Evolutionary conservation across 306 rosid species (phyloP).

Genomic region (Quercus engelmannii): DNA sequence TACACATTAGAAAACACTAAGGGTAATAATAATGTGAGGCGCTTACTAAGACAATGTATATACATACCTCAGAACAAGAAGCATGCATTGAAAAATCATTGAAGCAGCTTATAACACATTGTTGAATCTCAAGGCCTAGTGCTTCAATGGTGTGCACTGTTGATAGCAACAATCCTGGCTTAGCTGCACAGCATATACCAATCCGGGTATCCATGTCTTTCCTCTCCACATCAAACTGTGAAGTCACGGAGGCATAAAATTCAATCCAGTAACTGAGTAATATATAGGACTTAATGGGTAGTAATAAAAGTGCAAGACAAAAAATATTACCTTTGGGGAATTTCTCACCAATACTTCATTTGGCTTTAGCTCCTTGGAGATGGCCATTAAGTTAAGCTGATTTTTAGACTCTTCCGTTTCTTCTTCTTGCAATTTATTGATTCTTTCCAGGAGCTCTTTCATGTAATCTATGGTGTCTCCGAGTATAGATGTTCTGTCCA

Average conservation of each 20-base stretch:
- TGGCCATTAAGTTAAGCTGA: conserved; percentile 44
- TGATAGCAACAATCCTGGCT: conserved; percentile 76
- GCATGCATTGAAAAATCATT: conserved; percentile 92
- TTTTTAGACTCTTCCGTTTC: conserved; percentile 44
- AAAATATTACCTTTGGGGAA: conserved; percentile 75
- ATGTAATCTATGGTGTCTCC: conserved; percentile 97
- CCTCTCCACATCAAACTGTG: conserved; percentile 88
- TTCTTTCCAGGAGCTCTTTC: conserved; percentile 92
- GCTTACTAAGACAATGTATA: neutral
- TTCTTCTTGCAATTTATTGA: conserved; percentile 76
- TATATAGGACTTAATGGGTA: neutral
- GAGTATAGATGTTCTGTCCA: conserved; percentile 98
- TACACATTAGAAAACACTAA: neutral
- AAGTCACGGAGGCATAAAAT: neutral
- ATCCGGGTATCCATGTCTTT: conserved; percentile 66
- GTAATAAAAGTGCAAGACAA: neutral
- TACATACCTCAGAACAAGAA: conserved; percentile 85
- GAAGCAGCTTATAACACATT: conserved; percentile 93
- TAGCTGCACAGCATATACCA: conserved; percentile 79
- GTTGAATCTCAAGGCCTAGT: conserved; percentile 93
- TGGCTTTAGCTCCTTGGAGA: conserved; percentile 63
- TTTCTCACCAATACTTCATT: conserved; percentile 71
- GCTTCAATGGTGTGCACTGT: conserved; percentile 85
- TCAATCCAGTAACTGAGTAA: conserved; percentile 2
- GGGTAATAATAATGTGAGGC: neutral